phyloP scores from a whole-genome alignment of 768 basidiomycete species.

The Pleurotus citrinopileatus region DNA sequence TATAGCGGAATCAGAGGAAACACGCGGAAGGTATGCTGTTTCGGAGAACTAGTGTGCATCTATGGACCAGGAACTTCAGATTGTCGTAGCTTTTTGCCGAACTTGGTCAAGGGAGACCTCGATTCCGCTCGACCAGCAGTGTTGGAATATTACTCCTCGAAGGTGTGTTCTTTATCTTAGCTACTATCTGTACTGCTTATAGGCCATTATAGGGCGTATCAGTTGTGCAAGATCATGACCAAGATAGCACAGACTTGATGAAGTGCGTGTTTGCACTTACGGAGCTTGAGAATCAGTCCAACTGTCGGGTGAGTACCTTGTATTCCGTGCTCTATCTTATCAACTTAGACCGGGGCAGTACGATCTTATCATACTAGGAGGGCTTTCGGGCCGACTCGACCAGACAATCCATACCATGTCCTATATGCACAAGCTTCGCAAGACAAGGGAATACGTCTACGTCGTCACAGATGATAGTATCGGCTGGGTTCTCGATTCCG shows the following conservation, averaged over 20 bases:
- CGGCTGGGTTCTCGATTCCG: slow-evolving; percentile 84
- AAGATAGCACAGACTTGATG: slow-evolving; percentile 93
- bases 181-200: background rate
- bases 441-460: slow-evolving; percentile 54
- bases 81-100: slow-evolving; percentile 62
- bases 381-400: slow-evolving; percentile 88
- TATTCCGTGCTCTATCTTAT: background rate
- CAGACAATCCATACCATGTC: slow-evolving; percentile 92
- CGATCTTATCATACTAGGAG: slow-evolving; percentile 80
- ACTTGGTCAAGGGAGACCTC: slow-evolving; percentile 91
- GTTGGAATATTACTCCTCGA: slow-evolving; percentile 55
- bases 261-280: slow-evolving; percentile 76
- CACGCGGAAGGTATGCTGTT: background rate
- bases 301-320: slow-evolving; percentile 29
- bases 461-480: slow-evolving; percentile 89
- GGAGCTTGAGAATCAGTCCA: slow-evolving; percentile 46
- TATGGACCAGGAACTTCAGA: background rate
- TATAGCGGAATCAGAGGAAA: slow-evolving; percentile 17
- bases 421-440: slow-evolving; percentile 76
- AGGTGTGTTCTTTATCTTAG: slow-evolving; percentile 37
- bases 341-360: slow-evolving; percentile 36
- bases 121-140: slow-evolving; percentile 86
- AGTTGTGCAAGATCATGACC: slow-evolving; percentile 65
- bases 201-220: slow-evolving; percentile 55
- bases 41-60: background rate